Evolutionary conservation across 106 monocot genomes (phyloP).

Genomic region (Apostasia ramifera): DNA sequence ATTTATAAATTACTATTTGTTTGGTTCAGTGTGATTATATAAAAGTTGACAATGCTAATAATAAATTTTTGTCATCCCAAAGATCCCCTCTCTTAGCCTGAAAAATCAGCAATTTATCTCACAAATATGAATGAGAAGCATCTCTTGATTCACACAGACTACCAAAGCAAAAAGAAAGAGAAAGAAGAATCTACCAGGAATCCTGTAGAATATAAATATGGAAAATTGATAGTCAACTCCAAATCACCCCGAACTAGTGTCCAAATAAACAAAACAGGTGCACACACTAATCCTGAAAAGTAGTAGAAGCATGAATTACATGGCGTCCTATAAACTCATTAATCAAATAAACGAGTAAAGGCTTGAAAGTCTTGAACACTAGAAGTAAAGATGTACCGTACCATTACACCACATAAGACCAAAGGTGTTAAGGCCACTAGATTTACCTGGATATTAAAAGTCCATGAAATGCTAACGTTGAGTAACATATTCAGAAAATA

Average conservation of each 20-base stretch:
- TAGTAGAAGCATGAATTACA: not conserved
- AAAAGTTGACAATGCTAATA: too few relatives aligned
- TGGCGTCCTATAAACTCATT: not conserved
- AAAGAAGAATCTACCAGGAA: conserved; percentile 56
- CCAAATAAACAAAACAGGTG: conserved; percentile 82
- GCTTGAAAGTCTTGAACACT: not conserved
- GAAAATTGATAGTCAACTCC: conserved; percentile 58
- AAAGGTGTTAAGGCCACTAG: conserved; percentile 96
- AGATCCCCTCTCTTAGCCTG: too few relatives aligned
- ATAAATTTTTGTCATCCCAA: too few relatives aligned
- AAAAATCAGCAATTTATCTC: too few relatives aligned
- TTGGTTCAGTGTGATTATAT: too few relatives aligned
- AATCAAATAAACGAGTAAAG: not conserved
- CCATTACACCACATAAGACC: conserved; percentile 99
- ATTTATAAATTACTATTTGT: too few relatives aligned
- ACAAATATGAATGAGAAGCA: too few relatives aligned
- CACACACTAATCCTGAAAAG: conserved; percentile 75
- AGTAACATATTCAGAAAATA: not conserved
- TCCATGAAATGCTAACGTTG: conserved; percentile 6
- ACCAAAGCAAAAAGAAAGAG: not conserved
- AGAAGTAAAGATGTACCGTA: conserved; percentile 11
- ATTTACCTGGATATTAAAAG: conserved; percentile 50
- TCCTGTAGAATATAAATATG: conserved; percentile 58
- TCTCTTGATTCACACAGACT: too few relatives aligned
- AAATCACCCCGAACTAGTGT: conserved; percentile 75